Evolutionary conservation across 148 eudicot genomes (phyloP).

Genomic region (Heliosperma pusillum): DNA sequence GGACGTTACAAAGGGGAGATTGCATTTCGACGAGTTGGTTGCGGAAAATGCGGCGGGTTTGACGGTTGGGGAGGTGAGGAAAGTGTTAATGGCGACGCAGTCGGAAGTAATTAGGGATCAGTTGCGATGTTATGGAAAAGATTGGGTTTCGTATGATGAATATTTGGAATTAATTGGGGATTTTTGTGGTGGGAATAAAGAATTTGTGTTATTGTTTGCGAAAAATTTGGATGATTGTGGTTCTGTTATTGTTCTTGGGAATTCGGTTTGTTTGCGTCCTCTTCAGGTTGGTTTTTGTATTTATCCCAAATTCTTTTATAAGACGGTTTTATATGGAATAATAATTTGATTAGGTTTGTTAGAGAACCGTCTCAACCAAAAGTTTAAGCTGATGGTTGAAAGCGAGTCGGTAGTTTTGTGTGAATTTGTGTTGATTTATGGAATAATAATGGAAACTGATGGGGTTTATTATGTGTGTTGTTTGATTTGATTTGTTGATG

Average conservation of each 20-base stretch:
- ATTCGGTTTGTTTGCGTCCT: constrained; percentile 67
- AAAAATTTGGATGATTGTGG: constrained; percentile 72
- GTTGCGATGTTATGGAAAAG: constrained; percentile 29
- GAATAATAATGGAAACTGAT: constrained; percentile 48
- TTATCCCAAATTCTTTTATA: not conserved
- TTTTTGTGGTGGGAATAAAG: constrained; percentile 32
- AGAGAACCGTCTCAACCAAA: too few species aligned
- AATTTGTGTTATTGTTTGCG: constrained; percentile 46
- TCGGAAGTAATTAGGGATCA: constrained; percentile 46
- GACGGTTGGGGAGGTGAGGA: constrained; percentile 57
- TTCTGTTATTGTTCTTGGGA: constrained; percentile 72
- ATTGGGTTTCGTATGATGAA: constrained; percentile 44
- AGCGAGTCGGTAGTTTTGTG: not conserved
- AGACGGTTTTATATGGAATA: not conserved
- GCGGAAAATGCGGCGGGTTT: constrained; percentile 1
- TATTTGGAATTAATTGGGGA: constrained; percentile 47
- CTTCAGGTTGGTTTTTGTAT: constrained; percentile 52
- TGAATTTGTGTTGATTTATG: not conserved
- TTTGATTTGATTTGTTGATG: constrained; percentile 34
- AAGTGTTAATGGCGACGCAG: constrained; percentile 55
- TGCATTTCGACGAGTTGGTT: not conserved
- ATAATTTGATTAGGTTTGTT: not conserved
- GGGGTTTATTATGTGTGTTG: constrained; percentile 40
- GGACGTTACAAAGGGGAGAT: not conserved
- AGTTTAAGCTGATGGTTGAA: not conserved